Base-by-base conservation (phyloP, 768 basidiomycete genomes). In the Termitomyces sp. region DNA sequence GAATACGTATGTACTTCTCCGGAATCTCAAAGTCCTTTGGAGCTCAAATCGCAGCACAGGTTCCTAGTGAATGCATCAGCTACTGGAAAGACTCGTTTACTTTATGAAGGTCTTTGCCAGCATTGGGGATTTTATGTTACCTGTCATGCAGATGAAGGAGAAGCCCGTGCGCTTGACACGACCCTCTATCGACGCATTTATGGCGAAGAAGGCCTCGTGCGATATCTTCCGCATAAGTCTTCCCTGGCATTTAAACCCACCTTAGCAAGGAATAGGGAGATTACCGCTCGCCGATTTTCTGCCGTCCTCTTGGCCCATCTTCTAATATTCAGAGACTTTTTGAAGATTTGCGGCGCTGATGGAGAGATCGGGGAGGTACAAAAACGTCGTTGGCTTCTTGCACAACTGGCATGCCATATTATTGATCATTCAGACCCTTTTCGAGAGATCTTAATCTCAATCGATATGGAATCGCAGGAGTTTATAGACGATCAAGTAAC, bases 1-100 rank as follows among this genome's bases (percentile, higher is more conserved):
- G 1, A 42, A 57, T n/a, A 57, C 36, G 56, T 57, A 37, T 2
- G 56, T 50, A 6, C 18, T 12, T 4, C 20, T 20, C 2, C 30
- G 11, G 2, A 13, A 4, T 11, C 12, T 12, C 13, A 30, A 22
- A 9, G 2, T 13, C 12, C 36, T 18, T 6, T 3, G 13, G 9
- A 22, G 6, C 18, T 42, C 4, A 36, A 15, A 20, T 22, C 6
- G 3, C 15, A 1, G 6, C 13, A 24, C 27, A 58, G 58, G 22
- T 58, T 58, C 8, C 18, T 54, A 7, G 58, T 58, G n/a, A 58
- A 58, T 3, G 51, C 58, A 1, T 58, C 58, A 12, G 58, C 51
- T 15, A 53, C 51, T 46, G 58, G 58, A 3, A 58, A 58, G n/a
- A 58, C 58, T 24, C 51, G 52, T 20, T 36, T 48, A 11, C 4